A percentile compares a stretch with the other conserved stretches of the same genome.
phyloP scores from a whole-genome alignment of 2,329 filamentous ascomycete species.

The Colletotrichum euphorbiae region DNA sequence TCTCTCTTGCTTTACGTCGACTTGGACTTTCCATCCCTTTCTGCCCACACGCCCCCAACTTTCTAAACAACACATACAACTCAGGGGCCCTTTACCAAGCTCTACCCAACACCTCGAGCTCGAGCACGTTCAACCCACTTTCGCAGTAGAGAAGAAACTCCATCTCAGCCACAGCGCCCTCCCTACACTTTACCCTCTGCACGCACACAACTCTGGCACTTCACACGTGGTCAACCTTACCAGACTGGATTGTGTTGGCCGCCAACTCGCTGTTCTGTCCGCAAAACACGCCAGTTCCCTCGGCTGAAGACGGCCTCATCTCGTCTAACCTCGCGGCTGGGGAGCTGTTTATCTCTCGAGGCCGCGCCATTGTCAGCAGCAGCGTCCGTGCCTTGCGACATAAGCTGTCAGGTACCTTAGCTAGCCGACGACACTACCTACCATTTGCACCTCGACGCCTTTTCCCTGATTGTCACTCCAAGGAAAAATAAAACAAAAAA shows the following conservation, averaged over 20 bases:
- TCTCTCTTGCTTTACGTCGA: not conserved
- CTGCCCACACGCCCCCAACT: not conserved
- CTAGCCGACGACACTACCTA: not conserved
- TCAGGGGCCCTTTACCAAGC: no score
- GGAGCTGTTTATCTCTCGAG: conserved; percentile 16
- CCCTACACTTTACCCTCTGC: not conserved
- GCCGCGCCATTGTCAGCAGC: conserved; percentile 24
- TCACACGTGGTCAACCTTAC: conserved; percentile 6
- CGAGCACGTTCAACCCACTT: not conserved
- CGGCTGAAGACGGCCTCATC: conserved; percentile 30
- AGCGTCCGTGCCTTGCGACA: conserved; percentile 37
- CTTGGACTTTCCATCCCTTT: conserved; percentile 7
- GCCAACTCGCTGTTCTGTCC: not conserved
- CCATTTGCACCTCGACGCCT: not conserved
- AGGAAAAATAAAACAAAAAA: not conserved
- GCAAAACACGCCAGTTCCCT: conserved; percentile 16
- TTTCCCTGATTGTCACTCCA: conserved; percentile 1
- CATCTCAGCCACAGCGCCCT: not conserved
- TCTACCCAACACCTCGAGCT: not conserved
- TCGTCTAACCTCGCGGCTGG: conserved; percentile 27
- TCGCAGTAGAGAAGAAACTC: not conserved
- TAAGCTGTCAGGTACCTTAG: conserved; percentile 21
- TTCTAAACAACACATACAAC: not conserved
- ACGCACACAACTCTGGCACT: not conserved
- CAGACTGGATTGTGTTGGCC: not conserved